Evolutionary conservation across 345 rosid genomes (phyloP).

Genomic region (Rhodamnia rubescens): DNA sequence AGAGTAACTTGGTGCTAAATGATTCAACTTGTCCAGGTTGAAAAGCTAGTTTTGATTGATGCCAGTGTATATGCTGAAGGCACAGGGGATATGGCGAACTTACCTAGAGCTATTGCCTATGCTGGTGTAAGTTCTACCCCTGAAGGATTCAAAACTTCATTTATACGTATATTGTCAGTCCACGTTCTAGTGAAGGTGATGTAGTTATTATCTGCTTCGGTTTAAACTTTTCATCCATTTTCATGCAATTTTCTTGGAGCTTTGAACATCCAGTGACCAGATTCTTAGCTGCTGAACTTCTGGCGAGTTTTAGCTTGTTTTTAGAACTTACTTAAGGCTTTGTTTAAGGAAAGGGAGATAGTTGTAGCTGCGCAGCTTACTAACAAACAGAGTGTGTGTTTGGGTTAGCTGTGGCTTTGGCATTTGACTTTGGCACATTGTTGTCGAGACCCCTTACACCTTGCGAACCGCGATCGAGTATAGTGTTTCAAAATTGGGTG

Average conservation of each 20-base stretch:
- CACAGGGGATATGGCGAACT: conserved; percentile 66
- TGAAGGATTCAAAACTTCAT: not conserved
- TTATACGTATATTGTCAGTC: not conserved
- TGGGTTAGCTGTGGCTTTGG: not conserved
- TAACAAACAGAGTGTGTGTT: not conserved
- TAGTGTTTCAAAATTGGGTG: not conserved
- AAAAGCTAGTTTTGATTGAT: conserved; percentile 68
- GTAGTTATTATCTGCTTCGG: not conserved
- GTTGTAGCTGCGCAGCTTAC: not conserved
- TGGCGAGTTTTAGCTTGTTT: not conserved
- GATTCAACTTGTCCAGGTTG: conserved; percentile 32
- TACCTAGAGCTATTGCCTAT: conserved; percentile 68
- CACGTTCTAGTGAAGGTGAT: not conserved
- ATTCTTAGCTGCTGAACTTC: not conserved
- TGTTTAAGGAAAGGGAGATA: not conserved
- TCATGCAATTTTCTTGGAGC: not conserved
- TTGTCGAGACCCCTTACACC: not conserved
- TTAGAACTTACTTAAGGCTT: not conserved
- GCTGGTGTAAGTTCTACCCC: conserved; percentile 52
- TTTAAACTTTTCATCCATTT: not conserved
- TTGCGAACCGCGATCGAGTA: not conserved
- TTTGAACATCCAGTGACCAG: not conserved
- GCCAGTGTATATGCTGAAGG: conserved; percentile 94
- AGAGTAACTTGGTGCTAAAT: not conserved
- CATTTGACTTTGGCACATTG: not conserved